phyloP scores from a whole-genome alignment of 306 rosid species.

The Begonia fuchsioides region DNA sequence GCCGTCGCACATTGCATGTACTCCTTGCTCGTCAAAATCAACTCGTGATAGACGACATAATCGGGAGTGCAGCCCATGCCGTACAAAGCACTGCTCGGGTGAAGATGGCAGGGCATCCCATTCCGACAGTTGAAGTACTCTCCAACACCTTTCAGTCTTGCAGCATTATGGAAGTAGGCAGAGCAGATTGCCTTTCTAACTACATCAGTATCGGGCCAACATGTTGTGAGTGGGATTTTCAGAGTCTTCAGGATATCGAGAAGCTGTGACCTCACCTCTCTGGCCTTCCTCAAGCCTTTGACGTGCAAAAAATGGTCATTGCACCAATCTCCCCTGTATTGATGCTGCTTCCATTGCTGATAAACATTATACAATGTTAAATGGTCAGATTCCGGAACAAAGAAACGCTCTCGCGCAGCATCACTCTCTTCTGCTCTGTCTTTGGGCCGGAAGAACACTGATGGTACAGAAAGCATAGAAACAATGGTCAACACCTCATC shows the following conservation, averaged over 20 bases:
- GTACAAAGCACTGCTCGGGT: constrained; percentile 91
- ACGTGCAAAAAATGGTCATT: constrained; percentile 87
- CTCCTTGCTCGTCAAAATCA: constrained; percentile 72
- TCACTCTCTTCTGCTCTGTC: constrained; percentile 96
- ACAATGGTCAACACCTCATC: constrained; percentile 90
- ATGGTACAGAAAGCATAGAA: constrained; percentile 96
- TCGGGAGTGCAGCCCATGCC: constrained; percentile 99
- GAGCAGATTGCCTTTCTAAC: constrained; percentile 92
- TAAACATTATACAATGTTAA: constrained; percentile 80
- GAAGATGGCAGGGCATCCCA: constrained; percentile 93
- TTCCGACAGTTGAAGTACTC: constrained; percentile 78
- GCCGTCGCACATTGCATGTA: constrained; percentile 98
- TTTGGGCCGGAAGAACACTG: constrained; percentile 92
- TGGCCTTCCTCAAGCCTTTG: constrained; percentile 80
- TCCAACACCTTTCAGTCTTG: constrained; percentile 87
- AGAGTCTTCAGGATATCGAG: constrained; percentile 79
- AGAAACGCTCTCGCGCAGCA: constrained; percentile 88
- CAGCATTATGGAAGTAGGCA: constrained; percentile 85
- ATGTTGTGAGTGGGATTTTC: constrained; percentile 59
- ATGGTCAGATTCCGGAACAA: constrained; percentile 90
- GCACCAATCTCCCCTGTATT: constrained; percentile 95
- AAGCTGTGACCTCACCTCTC: constrained; percentile 92
- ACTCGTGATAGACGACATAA: constrained; percentile 76
- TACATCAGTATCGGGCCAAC: constrained; percentile 73
- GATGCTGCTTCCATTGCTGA: constrained; percentile 96